phyloP scores from a whole-genome alignment of 2,329 filamentous ascomycete genomes.

The Colletotrichum musae region DNA sequence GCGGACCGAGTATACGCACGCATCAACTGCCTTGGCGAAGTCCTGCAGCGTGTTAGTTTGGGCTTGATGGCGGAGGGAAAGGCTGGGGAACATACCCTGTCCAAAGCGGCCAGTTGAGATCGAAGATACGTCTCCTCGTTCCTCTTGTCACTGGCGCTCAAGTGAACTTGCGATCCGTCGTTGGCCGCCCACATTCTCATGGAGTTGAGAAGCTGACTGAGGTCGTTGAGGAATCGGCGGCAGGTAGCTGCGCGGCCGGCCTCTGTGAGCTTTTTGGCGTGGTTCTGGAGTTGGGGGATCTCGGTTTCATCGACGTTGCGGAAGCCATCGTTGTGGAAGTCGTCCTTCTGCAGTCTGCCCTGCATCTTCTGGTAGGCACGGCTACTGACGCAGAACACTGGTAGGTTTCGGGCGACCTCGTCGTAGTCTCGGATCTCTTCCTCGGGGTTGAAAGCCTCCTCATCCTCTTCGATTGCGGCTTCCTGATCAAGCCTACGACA shows the following conservation, averaged over 20 bases:
- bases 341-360: constrained; percentile 68
- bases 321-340: constrained; percentile 65
- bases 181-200: constrained; percentile 46
- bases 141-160: constrained; percentile 41
- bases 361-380: constrained; percentile 74
- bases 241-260: constrained; percentile 41
- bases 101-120: constrained; percentile 37
- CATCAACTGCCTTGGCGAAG: constrained; percentile 38
- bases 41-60: constrained; percentile 33
- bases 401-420: constrained; percentile 67
- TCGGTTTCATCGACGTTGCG: constrained; percentile 67
- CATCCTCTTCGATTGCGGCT: constrained; percentile 32
- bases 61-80: neutral
- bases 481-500: constrained; percentile 31
- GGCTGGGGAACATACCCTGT: constrained; percentile 19
- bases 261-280: constrained; percentile 49
- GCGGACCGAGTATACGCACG: constrained; percentile 41
- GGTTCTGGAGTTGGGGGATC: constrained; percentile 70
- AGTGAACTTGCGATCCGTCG: constrained; percentile 40
- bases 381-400: constrained; percentile 77
- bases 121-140: constrained; percentile 39
- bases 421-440: constrained; percentile 70
- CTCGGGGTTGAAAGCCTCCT: constrained; percentile 30
- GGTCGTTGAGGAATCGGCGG: constrained; percentile 44
- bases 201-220: constrained; percentile 45